phyloP scores from a whole-genome alignment of 768 basidiomycete species.

The Dacryopinax primogenitus region DNA sequence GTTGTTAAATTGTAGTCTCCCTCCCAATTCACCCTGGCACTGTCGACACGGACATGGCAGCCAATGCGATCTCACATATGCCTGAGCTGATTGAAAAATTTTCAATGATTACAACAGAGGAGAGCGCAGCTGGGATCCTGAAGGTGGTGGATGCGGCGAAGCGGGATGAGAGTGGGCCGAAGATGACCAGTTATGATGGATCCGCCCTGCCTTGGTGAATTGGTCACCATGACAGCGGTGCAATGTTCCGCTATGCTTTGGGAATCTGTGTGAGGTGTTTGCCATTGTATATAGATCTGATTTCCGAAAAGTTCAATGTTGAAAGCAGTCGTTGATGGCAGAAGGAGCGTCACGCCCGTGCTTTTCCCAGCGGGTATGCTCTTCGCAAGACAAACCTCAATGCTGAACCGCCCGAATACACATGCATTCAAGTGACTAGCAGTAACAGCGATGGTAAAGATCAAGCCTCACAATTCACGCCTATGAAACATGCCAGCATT shows the following conservation, averaged over 20 bases:
- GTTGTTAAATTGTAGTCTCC: neutral
- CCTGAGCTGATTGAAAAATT: neutral
- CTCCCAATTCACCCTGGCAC: slow-evolving; percentile 4
- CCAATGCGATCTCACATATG: neutral
- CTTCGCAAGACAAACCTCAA: no score
- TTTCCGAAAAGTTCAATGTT: no score
- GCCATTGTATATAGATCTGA: neutral
- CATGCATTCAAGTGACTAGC: no score
- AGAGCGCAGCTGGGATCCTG: slow-evolving; percentile 3
- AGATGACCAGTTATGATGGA: slow-evolving; percentile 1
- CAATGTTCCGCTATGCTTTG: no score
- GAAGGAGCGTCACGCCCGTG: no score
- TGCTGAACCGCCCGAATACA: no score
- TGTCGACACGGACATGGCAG: slow-evolving; percentile 11
- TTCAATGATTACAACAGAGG: slow-evolving; percentile 2
- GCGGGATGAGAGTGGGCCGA: neutral
- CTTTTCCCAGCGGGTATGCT: no score
- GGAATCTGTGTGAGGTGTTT: neutral
- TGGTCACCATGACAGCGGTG: no score
- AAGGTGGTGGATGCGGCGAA: neutral
- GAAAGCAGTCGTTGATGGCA: no score
- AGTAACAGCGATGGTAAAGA: no score
- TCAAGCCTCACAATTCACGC: no score
- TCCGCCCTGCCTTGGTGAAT: neutral
- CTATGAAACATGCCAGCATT: no score